Conservation (phyloP, 73 alveolate genomes). For the Tetrahymena elliotti region DNA sequence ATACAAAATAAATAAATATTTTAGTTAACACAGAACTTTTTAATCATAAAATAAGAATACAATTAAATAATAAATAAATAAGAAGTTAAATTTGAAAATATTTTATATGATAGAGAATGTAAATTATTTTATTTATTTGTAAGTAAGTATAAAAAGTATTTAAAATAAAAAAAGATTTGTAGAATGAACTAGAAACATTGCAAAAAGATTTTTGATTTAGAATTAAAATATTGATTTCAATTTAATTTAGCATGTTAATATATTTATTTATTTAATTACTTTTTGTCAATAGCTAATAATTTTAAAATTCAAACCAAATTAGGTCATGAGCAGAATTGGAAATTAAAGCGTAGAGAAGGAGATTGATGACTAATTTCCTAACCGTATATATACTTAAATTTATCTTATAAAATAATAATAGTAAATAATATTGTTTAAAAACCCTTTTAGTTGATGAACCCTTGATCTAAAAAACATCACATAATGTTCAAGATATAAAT, state of each 20-base stretch:
- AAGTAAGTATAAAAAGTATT: no score
- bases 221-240: background rate
- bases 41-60: no score
- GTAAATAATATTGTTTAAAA: background rate
- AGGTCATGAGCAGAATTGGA: background rate
- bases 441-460: background rate
- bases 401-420: background rate
- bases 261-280: background rate
- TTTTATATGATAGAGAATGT: no score
- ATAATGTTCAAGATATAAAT: background rate
- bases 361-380: background rate
- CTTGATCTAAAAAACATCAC: background rate
- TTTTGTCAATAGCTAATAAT: background rate
- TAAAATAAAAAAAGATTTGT: background rate
- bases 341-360: background rate
- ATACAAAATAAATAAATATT: no score
- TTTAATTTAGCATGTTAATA: background rate
- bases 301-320: background rate
- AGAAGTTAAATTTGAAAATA: no score
- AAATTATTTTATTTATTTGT: no score
- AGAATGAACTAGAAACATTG: background rate
- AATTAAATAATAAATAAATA: no score
- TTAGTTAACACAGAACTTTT: no score
- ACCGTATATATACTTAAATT: background rate
- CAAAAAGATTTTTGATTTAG: background rate